Evolutionary conservation across 345 rosid species (phyloP).

Genomic region (Firmiana major): DNA sequence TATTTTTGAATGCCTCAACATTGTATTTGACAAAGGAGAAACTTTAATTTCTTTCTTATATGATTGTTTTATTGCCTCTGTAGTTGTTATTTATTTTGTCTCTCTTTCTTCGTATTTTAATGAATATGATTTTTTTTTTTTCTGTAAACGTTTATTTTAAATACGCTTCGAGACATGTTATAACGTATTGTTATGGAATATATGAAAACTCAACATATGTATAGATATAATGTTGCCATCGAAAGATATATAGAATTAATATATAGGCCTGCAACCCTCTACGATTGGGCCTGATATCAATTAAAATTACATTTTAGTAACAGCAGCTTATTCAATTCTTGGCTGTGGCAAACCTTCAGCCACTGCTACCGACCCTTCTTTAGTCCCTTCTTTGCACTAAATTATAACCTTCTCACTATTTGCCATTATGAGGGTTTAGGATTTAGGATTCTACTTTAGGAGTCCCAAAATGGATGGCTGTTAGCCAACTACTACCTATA

Average conservation of each 20-base stretch:
- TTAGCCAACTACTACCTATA: not conserved
- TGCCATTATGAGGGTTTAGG: not conserved
- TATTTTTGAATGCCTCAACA: not conserved
- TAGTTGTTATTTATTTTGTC: not conserved
- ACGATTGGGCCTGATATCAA: not conserved
- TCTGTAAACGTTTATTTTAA: not conserved
- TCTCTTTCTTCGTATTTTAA: not conserved
- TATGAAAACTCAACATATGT: not conserved
- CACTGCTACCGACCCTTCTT: not conserved
- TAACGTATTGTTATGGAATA: not conserved
- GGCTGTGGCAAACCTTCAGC: not conserved
- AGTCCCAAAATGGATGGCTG: not conserved
- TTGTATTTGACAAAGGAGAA: not conserved
- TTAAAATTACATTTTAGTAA: not conserved
- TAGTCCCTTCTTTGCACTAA: not conserved
- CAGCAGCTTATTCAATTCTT: not conserved
- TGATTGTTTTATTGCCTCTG: not conserved
- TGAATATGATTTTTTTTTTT: not conserved
- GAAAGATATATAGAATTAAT: not conserved
- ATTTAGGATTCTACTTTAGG: not conserved
- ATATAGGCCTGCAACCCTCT: not conserved
- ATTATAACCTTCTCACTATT: not conserved
- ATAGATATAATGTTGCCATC: not conserved
- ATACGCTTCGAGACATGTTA: not conserved
- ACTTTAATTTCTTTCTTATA: not conserved